Percentiles rank a stretch among this genome's conserved stretches.
Conservation (phyloP, 1,139 yeast genomes). For the Candida sojae region DNA sequence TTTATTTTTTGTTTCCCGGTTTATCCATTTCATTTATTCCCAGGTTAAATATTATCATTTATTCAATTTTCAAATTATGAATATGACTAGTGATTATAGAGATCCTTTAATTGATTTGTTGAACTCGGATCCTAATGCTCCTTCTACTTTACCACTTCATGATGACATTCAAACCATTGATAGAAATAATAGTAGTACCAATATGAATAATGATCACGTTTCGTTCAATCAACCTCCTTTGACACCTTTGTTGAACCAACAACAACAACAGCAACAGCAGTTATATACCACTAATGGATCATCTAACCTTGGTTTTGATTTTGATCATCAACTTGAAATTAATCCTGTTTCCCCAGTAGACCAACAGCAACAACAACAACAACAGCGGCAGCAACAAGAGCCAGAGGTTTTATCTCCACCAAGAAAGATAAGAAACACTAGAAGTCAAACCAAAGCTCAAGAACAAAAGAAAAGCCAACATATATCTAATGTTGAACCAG, state of each 20-base stretch:
- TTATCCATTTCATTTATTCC: neutral
- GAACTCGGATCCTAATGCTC: constrained; percentile 3
- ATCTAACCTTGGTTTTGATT: constrained; percentile 1
- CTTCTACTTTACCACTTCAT: neutral
- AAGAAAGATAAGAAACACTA: constrained; percentile 4
- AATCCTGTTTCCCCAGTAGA: constrained; percentile 8
- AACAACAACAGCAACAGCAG: constrained; percentile 14
- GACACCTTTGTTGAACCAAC: constrained; percentile 17
- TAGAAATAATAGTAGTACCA: constrained; percentile 18
- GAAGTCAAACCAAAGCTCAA: constrained; percentile 2
- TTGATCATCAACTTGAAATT: constrained; percentile 4
- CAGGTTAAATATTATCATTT: neutral
- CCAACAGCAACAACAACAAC: constrained; percentile 5
- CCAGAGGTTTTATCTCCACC: neutral
- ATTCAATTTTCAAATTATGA: constrained; percentile 2
- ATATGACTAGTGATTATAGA: constrained; percentile 11
- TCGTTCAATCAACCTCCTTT: constrained; percentile 4
- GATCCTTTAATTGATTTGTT: constrained; percentile 13
- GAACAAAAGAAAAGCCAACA: neutral
- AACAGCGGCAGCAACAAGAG: constrained; percentile 7
- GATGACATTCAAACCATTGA: constrained; percentile 39
- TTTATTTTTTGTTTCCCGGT: neutral
- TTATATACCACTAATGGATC: constrained; percentile 8
- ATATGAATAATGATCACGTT: neutral
- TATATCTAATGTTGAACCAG: neutral